Base-by-base conservation (phyloP, 208 protist species). In the Borovskyia barvae region DNA sequence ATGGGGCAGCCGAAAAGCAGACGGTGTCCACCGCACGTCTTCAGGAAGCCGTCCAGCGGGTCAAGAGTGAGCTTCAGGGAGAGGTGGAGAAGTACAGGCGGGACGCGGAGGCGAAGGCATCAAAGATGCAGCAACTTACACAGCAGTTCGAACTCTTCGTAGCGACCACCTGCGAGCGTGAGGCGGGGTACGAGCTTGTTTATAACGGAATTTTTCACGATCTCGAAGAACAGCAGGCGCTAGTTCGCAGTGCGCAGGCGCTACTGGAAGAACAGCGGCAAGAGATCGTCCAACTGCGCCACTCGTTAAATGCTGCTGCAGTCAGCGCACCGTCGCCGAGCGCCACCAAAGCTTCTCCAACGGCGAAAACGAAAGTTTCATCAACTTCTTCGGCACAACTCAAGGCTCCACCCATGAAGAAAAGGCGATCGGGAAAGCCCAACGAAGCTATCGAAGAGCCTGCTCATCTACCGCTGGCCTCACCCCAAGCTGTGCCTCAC, bases 91-190 rank as follows among this genome's bases (percentile, higher is more conserved):
- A 36, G 33, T 39, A 35, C 19, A 64, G 48, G 6, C 42, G 56
- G 37, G 54, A 24, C 6, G 51, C 65, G 11, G 77, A 77, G 25
- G 15, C 43, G 20, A 69, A 85, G 37, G 39, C 54, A 20, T 36
- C 48, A 4, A 39, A 57, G 33, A 46, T 51, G 29, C 63, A 65
- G 47, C 56, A 66, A 14, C 51, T 88, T 11, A 86, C 72, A 37
- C 49, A 67, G 12, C 64, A 80, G 35, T 89, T 92, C 52, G 79
- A 89, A 56, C 54, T 69, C 4, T 93, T 93, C 55, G 80, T 87
- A 19, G 75, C 64, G 15, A 66, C 72, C 37, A 66, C 72, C 9
- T 77, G 71, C 48, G 82, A 93, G 76, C 75, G 86, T 7, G 82
- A 93, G 64, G 79, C 73, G 28, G 80, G 51, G 6, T 93, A 85